Conservation (phyloP, 1,139 yeast genomes). For the Kurtzmaniella quercitrusa region DNA sequence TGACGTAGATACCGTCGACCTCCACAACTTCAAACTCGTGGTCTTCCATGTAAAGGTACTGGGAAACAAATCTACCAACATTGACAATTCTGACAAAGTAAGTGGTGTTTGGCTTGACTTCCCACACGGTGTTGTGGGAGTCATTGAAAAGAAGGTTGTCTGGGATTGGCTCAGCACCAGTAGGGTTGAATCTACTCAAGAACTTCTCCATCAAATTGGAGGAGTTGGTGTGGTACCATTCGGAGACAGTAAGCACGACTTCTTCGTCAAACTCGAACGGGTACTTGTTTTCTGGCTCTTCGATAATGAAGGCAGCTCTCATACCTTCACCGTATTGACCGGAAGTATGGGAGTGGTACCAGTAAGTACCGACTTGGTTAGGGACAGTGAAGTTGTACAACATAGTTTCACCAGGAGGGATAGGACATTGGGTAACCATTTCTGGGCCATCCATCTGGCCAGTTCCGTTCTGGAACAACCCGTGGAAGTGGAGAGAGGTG, state of each 20-base stretch:
- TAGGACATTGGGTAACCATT: constrained; percentile 74
- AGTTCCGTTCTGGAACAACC: constrained; percentile 58
- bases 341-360: constrained; percentile 82
- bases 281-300: constrained; percentile 47
- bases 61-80: constrained; percentile 69
- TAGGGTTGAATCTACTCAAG: constrained; percentile 64
- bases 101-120: constrained; percentile 57
- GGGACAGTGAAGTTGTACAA: constrained; percentile 62
- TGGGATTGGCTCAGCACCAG: constrained; percentile 82
- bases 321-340: constrained; percentile 77
- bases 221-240: constrained; percentile 57
- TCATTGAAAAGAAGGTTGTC: constrained; percentile 63
- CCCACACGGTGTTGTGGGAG: constrained; percentile 52
- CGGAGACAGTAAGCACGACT: constrained; percentile 50
- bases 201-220: constrained; percentile 43
- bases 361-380: constrained; percentile 67
- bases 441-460: constrained; percentile 77
- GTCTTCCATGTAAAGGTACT: constrained; percentile 62
- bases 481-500: constrained; percentile 75
- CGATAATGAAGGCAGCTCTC: constrained; percentile 67
- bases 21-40: constrained; percentile 67
- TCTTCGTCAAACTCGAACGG: constrained; percentile 63
- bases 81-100: constrained; percentile 62
- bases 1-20: constrained; percentile 66
- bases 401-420: constrained; percentile 60